Percentiles rank a stretch among this genome's conserved stretches.
Conservation (phyloP, 805 yeast genomes). For the Maudiozyma serrabonitensis region DNA sequence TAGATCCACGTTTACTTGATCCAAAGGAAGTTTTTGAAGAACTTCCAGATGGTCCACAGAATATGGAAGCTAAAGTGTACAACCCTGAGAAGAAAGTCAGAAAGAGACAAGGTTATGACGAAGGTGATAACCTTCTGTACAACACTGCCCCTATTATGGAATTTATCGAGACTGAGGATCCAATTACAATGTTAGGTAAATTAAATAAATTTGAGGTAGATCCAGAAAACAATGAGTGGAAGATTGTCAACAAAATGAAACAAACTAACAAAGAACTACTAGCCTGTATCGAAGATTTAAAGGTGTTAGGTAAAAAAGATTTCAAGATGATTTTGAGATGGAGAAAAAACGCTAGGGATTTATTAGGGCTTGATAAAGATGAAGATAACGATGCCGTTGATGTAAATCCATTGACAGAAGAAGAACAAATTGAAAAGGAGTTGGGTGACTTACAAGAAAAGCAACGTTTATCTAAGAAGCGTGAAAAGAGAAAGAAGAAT, state of each 20-base stretch:
- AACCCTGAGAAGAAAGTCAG: constrained; percentile 89
- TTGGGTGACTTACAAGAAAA: constrained; percentile 62
- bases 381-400: constrained; percentile 44
- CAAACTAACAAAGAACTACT: constrained; percentile 70
- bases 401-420: constrained; percentile 70
- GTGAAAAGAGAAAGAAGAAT: constrained; percentile 75
- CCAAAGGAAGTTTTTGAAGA: constrained; percentile 93
- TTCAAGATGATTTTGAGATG: constrained; percentile 77
- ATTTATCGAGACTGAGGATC: constrained; percentile 72
- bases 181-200: constrained; percentile 72
- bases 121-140: constrained; percentile 69
- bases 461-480: constrained; percentile 56
- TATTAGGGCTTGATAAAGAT: constrained; percentile 55
- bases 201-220: constrained; percentile 56
- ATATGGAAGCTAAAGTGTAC: constrained; percentile 84
- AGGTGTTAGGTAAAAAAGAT: constrained; percentile 90
- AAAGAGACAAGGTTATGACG: constrained; percentile 94
- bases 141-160: constrained; percentile 70
- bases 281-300: constrained; percentile 82
- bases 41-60: constrained; percentile 59
- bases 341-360: constrained; percentile 77
- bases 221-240: constrained; percentile 53
- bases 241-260: constrained; percentile 57
- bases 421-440: constrained; percentile 81
- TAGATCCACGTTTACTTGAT: constrained; percentile 88